These are phyloP conservation scores for Xylaria polymorpha DNA, from an alignment of 2,329 filamentous ascomycete species.

Conservation along the genomic window DNA sequence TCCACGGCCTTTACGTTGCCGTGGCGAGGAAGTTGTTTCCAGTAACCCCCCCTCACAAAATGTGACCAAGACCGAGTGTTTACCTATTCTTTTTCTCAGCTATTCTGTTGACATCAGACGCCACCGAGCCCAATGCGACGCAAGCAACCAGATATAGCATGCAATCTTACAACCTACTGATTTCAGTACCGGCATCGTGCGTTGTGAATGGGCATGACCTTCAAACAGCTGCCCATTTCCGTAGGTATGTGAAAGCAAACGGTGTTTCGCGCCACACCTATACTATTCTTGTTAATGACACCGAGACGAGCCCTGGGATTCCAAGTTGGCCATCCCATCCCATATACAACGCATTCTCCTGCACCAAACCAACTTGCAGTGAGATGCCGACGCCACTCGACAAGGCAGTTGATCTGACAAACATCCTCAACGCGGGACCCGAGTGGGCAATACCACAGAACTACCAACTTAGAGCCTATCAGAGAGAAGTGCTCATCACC, in stretches of 20 bases:
- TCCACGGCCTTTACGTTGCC: not conserved
- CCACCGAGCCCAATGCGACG: conserved; percentile 13
- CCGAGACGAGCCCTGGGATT: conserved; percentile 4
- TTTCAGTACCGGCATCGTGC: conserved; percentile 1
- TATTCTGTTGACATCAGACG: conserved; percentile 18
- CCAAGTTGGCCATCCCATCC: conserved; percentile 2
- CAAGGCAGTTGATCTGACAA: conserved; percentile 31
- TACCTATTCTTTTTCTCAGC: conserved; percentile 25
- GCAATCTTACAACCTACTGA: conserved; percentile 18
- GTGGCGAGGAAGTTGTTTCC: not conserved
- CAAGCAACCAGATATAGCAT: conserved; percentile 16
- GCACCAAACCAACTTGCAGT: conserved; percentile 19
- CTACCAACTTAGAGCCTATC: conserved; percentile 25
- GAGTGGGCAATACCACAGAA: conserved; percentile 25
- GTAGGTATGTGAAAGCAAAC: not conserved
- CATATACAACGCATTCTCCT: conserved; percentile 22
- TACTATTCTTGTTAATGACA: conserved; percentile 5
- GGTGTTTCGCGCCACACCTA: not conserved
- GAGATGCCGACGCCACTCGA: conserved; percentile 26
- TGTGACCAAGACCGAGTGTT: not conserved
- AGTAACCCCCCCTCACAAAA: not conserved
- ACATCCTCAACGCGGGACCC: conserved; percentile 31
- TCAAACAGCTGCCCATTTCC: conserved; percentile 1
- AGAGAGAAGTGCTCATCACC: conserved; percentile 22
- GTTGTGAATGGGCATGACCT: not conserved